Base-by-base conservation (phyloP, 108 stramenopile genomes). In the Skeletonema grethae region DNA sequence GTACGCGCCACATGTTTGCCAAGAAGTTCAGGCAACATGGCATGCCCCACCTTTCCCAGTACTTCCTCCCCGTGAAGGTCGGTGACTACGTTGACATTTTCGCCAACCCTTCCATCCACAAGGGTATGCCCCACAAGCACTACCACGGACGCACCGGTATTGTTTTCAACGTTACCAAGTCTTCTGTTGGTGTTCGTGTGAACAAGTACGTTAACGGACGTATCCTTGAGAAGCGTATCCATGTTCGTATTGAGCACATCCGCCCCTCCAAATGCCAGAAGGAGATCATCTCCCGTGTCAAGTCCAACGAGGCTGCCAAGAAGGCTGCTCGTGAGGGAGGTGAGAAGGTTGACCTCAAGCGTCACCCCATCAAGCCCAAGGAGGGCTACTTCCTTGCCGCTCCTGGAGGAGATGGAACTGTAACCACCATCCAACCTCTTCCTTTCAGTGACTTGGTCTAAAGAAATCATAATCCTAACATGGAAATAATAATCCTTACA, bases 121-220 rank as follows among this genome's bases (percentile, higher is more conserved):
- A 98, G 93, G 99, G 99, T 88, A 99, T 99, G 99, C 99, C 99
- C 60, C 95, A 97, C 97, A 98, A 98, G 90, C 86, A 90, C 87
- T 99, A 98, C 95, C 99, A 99, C 82, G 99, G 99, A 74, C 96
- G 98, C 53, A 99, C 99, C 45, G 99, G 99, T 48, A 94, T 99
- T 41, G 90, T 99, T 57, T 99, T 97, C 95, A 99, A 99, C 76
- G 96, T 99, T 34, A 98, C 97, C 87, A 97, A 97, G 87, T 73
- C 91, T 22, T 85, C 98, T 30, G 88, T 99, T 62, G 98, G 98
- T 64, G 94, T 99, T 3, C 95, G 94, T 84, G 97, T 99, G 31
- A 98, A 98, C 93, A 99, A 99, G 88, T 80, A 89, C 66, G 98
- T 97, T 56, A 96, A 98, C 83, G 97, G 97, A 72, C 88, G 97